Evolutionary conservation across 2,329 filamentous ascomycete genomes (phyloP).

Genomic region (Thelonectria olida): DNA sequence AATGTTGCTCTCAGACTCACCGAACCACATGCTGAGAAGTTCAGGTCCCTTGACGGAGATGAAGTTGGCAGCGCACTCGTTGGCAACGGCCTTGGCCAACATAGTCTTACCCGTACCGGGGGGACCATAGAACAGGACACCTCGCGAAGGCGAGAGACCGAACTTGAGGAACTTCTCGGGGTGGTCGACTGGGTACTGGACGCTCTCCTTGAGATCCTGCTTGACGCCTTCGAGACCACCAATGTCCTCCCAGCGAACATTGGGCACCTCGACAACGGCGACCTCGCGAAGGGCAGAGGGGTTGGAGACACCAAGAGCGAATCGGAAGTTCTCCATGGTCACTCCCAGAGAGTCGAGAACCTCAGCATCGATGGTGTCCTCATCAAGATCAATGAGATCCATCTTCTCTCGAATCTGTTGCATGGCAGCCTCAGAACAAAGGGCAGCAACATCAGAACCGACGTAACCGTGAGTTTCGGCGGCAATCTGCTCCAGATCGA

Average conservation of each 20-base stretch:
- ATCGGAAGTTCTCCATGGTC: slow-evolving; percentile 99
- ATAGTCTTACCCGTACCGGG: slow-evolving; percentile 99
- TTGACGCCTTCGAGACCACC: slow-evolving; percentile 98
- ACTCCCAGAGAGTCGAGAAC: slow-evolving; percentile 97
- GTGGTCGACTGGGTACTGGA: slow-evolving; percentile 99
- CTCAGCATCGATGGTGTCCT: slow-evolving; percentile 98
- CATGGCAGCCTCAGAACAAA: slow-evolving; percentile 99
- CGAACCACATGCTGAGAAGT: slow-evolving; percentile 99
- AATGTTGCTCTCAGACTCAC: slow-evolving; percentile 99
- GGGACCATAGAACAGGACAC: slow-evolving; percentile 98
- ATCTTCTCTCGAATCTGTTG: slow-evolving; percentile 99
- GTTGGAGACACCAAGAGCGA: slow-evolving; percentile 97
- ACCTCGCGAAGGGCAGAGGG: slow-evolving; percentile 98
- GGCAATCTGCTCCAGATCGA: slow-evolving; percentile 95
- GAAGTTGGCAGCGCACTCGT: slow-evolving; percentile 99
- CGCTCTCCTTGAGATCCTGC: slow-evolving; percentile 98
- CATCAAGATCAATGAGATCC: slow-evolving; percentile 98
- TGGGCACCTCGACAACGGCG: slow-evolving; percentile 98
- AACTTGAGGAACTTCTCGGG: slow-evolving; percentile 99
- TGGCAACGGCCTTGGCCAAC: slow-evolving; percentile 98
- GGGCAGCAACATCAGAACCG: slow-evolving; percentile 96
- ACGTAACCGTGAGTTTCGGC: slow-evolving; percentile 99
- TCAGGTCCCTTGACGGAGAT: slow-evolving; percentile 99
- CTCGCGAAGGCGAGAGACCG: slow-evolving; percentile 94
- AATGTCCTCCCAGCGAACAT: slow-evolving; percentile 99